Conservation (phyloP, 768 basidiomycete species). For the Trametes cingulata region DNA sequence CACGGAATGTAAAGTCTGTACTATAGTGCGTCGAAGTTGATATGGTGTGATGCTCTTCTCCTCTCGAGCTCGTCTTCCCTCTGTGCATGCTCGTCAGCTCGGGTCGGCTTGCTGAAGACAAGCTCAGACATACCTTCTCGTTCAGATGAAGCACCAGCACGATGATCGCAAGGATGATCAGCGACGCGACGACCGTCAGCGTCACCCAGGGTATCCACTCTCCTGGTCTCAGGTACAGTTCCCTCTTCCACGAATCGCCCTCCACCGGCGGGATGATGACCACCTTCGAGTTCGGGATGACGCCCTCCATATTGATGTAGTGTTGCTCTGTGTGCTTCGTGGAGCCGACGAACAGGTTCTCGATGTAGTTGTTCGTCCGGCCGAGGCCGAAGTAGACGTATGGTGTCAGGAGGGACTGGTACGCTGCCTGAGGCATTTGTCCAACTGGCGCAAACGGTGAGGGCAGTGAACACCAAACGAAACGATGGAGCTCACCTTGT, state of each 20-base stretch:
- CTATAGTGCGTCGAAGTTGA: constrained; percentile 95
- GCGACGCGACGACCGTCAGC: constrained; percentile 77
- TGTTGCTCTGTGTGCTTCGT: constrained; percentile 73
- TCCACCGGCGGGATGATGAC: constrained; percentile 82
- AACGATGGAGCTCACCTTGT: constrained; percentile 55
- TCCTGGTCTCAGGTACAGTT: constrained; percentile 90
- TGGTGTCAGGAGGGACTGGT: constrained; percentile 86
- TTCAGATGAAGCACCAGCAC: constrained; percentile 87
- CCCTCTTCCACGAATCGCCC: constrained; percentile 74
- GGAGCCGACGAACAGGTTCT: constrained; percentile 95
- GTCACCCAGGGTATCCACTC: constrained; percentile 99
- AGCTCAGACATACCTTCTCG: constrained; percentile 73
- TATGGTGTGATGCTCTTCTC: constrained; percentile 86
- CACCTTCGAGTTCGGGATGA: constrained; percentile 96
- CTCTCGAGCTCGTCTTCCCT: constrained; percentile 93
- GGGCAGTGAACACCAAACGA: not conserved
- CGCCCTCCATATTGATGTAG: constrained; percentile 92
- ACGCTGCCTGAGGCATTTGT: constrained; percentile 91
- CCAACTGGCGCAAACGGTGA: constrained; percentile 58
- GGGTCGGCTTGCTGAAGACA: constrained; percentile 7
- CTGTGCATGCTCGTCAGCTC: constrained; percentile 40
- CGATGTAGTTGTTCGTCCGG: constrained; percentile 98
- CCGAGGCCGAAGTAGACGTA: constrained; percentile 97
- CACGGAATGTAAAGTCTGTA: constrained; percentile 16
- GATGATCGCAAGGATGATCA: constrained; percentile 71